Evolutionary conservation across 2,329 filamentous ascomycete species (phyloP).

Genomic region (Pseudogymnoascus sp.): DNA sequence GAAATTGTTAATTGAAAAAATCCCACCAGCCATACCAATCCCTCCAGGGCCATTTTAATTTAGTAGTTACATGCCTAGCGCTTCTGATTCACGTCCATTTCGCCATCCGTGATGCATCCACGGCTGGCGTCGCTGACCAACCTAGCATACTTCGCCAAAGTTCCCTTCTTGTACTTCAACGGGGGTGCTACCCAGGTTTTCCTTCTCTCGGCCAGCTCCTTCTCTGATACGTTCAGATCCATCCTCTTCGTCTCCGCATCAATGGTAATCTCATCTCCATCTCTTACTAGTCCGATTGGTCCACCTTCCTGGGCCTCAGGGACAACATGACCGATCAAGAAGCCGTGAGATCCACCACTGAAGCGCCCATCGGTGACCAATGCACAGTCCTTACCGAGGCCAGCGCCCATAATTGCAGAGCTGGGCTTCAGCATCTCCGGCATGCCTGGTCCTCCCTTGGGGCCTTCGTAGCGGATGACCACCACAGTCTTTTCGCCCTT

Average conservation of each 20-base stretch:
- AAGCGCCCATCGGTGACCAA: conserved; percentile 65
- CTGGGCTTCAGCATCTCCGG: conserved; percentile 67
- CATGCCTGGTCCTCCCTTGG: conserved; percentile 68
- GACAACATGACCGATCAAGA: conserved; percentile 55
- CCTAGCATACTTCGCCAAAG: conserved; percentile 50
- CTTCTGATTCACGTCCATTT: not conserved
- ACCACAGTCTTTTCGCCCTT: conserved; percentile 72
- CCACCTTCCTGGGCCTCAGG: conserved; percentile 55
- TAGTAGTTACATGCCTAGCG: not conserved
- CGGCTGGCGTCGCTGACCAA: conserved; percentile 50
- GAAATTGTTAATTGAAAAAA: conserved; percentile 5
- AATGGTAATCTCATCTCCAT: conserved; percentile 54
- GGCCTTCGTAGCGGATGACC: conserved; percentile 67
- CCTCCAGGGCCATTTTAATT: not conserved
- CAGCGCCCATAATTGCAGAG: conserved; percentile 66
- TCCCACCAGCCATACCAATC: not conserved
- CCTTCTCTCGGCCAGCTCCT: conserved; percentile 42
- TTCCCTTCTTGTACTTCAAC: conserved; percentile 51
- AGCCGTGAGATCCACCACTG: conserved; percentile 52
- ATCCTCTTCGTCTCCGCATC: conserved; percentile 49
- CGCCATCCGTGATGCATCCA: conserved; percentile 50
- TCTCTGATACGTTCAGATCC: conserved; percentile 43
- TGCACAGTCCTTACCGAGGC: conserved; percentile 61
- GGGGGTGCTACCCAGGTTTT: conserved; percentile 45
- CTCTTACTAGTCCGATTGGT: conserved; percentile 49